Evolutionary conservation across 177 flowering plant species (phyloP).

Genomic region (Vitis hybrid): DNA sequence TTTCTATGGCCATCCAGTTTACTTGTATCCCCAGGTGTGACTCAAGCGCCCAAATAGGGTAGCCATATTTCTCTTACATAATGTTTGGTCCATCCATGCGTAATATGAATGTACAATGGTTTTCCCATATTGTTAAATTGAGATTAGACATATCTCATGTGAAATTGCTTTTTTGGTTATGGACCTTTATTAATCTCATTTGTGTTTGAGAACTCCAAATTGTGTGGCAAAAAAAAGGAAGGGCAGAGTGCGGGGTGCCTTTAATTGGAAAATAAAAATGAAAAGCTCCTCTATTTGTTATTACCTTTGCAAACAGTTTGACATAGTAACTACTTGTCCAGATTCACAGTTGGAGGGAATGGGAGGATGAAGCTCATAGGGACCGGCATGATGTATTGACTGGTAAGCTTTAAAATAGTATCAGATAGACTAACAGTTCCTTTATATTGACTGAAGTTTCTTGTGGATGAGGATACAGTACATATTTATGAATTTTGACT

Average conservation of each 20-base stretch:
- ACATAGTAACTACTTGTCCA: slow-evolving; percentile 22
- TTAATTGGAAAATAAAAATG: not conserved
- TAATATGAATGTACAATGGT: not conserved
- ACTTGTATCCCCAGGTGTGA: too few species aligned
- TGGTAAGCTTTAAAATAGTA: slow-evolving; percentile 41
- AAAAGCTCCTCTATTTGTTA: not conserved
- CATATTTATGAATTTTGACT: not conserved
- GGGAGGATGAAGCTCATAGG: slow-evolving; percentile 93
- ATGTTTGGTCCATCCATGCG: not conserved
- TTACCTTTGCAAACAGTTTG: slow-evolving; percentile 8
- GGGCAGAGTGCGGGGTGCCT: not conserved
- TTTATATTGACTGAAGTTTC: not conserved
- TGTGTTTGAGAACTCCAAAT: not conserved
- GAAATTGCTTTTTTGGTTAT: not conserved
- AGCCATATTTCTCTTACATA: too few species aligned
- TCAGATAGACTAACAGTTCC: not conserved
- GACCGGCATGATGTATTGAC: slow-evolving; percentile 59
- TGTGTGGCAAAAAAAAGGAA: not conserved
- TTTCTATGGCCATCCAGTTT: too few species aligned
- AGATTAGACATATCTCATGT: not conserved
- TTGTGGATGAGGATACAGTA: not conserved
- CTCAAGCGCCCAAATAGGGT: too few species aligned
- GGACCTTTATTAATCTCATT: not conserved
- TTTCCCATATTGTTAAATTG: not conserved
- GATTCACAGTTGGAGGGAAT: slow-evolving; percentile 92